phyloP scores from a whole-genome alignment of 257 asterid genomes.

The Paraleonurus japonicus region DNA sequence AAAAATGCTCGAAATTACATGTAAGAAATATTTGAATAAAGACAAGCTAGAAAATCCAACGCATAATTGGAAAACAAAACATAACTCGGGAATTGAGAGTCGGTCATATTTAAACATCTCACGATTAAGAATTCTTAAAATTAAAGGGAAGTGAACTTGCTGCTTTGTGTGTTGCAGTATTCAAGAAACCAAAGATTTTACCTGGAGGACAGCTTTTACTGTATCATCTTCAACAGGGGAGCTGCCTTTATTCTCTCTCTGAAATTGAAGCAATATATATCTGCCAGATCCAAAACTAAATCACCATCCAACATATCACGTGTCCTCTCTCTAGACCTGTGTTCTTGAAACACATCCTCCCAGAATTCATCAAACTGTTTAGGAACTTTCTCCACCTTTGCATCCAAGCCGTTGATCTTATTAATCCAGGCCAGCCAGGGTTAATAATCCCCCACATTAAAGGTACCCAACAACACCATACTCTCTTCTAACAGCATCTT shows the following conservation, averaged over 20 bases:
- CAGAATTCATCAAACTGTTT: slow-evolving; percentile 38
- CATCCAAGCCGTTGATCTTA: slow-evolving; percentile 32
- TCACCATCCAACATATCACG: neutral
- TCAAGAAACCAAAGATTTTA: neutral
- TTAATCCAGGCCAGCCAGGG: slow-evolving; percentile 46
- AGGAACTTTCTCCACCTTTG: slow-evolving; percentile 27
- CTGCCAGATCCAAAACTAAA: slow-evolving; percentile 35
- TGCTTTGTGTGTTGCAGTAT: too few relatives aligned
- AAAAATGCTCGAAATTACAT: neutral
- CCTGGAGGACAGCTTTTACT: slow-evolving; percentile 43
- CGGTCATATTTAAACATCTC: too few relatives aligned
- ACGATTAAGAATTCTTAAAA: too few relatives aligned
- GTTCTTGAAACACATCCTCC: slow-evolving; percentile 35
- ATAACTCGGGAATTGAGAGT: too few relatives aligned
- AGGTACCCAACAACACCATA: slow-evolving; percentile 20
- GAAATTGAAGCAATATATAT: slow-evolving; percentile 42
- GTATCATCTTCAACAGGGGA: slow-evolving; percentile 14
- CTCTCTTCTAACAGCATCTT: neutral
- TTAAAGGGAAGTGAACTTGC: too few relatives aligned
- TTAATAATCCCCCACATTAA: slow-evolving; percentile 30
- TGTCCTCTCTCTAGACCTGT: slow-evolving; percentile 7
- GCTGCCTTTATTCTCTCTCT: slow-evolving; percentile 10
- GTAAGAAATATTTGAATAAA: too few relatives aligned
- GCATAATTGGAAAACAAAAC: too few relatives aligned
- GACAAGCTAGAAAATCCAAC: too few relatives aligned